A percentile compares a stretch with the other conserved stretches of the same genome.
Evolutionary conservation across 768 basidiomycete genomes (phyloP).

Genomic region (Russula vinacea): DNA sequence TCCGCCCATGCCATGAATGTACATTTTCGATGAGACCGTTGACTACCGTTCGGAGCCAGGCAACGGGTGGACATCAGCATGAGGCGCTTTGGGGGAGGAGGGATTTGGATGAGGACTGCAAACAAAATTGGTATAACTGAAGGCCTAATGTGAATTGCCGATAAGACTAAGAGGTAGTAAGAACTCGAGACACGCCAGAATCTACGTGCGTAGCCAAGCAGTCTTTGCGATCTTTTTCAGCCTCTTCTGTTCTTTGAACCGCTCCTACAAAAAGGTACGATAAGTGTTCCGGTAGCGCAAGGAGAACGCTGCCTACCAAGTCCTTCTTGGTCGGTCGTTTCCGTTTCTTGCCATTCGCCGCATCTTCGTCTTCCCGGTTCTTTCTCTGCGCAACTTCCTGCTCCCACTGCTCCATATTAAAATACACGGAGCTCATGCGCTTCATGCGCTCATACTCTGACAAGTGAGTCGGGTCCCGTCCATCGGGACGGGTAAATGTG

Average conservation of each 20-base stretch:
- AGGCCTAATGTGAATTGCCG: slow-evolving; percentile 2
- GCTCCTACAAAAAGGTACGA: slow-evolving; percentile 50
- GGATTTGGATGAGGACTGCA: not conserved
- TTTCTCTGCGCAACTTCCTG: slow-evolving; percentile 54
- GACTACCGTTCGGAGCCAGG: slow-evolving; percentile 13
- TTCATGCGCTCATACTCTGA: slow-evolving; percentile 79
- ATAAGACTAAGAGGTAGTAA: slow-evolving; percentile 6
- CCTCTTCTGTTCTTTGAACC: slow-evolving; percentile 79
- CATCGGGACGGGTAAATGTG: slow-evolving; percentile 61
- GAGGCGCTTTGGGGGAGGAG: not conserved
- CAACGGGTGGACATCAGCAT: not conserved
- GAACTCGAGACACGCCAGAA: slow-evolving; percentile 9
- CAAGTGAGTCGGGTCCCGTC: slow-evolving; percentile 69
- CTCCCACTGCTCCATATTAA: slow-evolving; percentile 81
- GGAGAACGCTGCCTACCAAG: slow-evolving; percentile 49
- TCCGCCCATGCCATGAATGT: slow-evolving; percentile 6
- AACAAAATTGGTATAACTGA: slow-evolving; percentile 18
- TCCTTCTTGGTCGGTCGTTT: slow-evolving; percentile 82
- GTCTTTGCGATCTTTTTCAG: slow-evolving; percentile 85
- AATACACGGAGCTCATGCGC: slow-evolving; percentile 86
- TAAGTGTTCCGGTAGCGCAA: slow-evolving; percentile 16
- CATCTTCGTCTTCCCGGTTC: slow-evolving; percentile 45
- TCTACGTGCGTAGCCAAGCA: slow-evolving; percentile 75
- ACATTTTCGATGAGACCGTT: slow-evolving; percentile 2
- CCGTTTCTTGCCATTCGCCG: slow-evolving; percentile 63